phyloP scores from a whole-genome alignment of 148 eudicot genomes.

The Vaccinium myrtillus region DNA sequence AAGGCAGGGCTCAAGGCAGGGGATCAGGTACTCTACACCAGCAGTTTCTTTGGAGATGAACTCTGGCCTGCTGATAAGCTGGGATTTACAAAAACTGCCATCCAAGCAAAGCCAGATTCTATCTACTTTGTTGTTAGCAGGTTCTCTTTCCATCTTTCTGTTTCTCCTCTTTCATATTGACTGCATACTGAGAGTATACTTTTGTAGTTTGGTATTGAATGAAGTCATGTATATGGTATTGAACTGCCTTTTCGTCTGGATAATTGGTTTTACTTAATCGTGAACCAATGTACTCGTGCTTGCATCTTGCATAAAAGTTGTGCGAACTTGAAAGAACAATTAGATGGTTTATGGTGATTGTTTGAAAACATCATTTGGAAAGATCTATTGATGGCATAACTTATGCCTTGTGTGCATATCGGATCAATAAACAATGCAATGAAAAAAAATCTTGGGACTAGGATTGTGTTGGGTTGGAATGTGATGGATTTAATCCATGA shows the following conservation, averaged over 20 bases:
- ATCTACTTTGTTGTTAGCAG: constrained; percentile 94
- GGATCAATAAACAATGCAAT: not conserved
- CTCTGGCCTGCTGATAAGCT: constrained; percentile 57
- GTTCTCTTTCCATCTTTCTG: constrained; percentile 28
- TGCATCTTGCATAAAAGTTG: not conserved
- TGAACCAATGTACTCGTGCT: not conserved
- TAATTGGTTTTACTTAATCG: not conserved
- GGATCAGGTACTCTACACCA: constrained; percentile 92
- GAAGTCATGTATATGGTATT: not conserved
- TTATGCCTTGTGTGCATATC: not conserved
- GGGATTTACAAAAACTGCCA: constrained; percentile 94
- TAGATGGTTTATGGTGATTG: not conserved
- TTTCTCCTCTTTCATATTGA: not conserved
- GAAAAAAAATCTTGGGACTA: not conserved
- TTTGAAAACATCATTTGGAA: not conserved
- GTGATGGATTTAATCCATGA: not conserved
- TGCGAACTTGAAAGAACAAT: not conserved
- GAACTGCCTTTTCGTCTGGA: not conserved
- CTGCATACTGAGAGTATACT: not conserved
- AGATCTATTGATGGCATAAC: not conserved
- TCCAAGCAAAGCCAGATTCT: constrained; percentile 93
- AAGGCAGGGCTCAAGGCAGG: constrained; percentile 82
- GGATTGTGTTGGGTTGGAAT: not conserved
- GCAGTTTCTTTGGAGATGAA: constrained; percentile 99
- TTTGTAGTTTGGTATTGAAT: not conserved